Conservation (phyloP, 2,329 filamentous ascomycete genomes). For the Phialophora chinensis region DNA sequence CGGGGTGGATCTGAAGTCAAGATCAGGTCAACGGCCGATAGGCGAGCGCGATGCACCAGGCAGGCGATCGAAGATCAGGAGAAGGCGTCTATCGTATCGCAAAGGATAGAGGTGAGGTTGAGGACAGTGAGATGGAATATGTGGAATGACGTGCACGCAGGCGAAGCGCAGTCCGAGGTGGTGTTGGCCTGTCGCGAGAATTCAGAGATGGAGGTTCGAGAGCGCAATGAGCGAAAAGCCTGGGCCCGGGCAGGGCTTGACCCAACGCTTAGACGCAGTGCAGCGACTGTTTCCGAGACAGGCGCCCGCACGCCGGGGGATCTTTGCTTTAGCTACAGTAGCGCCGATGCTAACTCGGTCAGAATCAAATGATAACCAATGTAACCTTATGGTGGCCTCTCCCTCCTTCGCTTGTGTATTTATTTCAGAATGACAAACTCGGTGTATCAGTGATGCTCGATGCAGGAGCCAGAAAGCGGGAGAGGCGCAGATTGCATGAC, state of each 20-base stretch:
- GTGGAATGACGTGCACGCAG: constrained; percentile 29
- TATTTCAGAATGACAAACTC: neutral
- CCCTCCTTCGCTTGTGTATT: neutral
- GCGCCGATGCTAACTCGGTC: neutral
- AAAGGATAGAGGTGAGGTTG: constrained; percentile 10
- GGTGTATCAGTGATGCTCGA: neutral
- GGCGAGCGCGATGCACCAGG: constrained; percentile 23
- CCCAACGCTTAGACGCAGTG: constrained; percentile 8
- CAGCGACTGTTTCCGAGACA: constrained; percentile 12
- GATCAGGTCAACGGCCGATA: constrained; percentile 19
- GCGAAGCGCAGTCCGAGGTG: constrained; percentile 11
- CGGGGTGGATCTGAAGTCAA: constrained; percentile 27
- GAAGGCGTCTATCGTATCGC: constrained; percentile 4
- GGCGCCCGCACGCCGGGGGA: constrained; percentile 8
- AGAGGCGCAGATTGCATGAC: neutral
- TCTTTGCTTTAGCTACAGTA: neutral
- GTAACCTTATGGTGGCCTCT: neutral
- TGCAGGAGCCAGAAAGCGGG: neutral
- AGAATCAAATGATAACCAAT: neutral
- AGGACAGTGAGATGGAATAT: constrained; percentile 15
- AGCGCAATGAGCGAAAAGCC: constrained; percentile 11
- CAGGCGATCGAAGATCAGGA: constrained; percentile 13
- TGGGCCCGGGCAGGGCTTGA: constrained; percentile 16
- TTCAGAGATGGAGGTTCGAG: constrained; percentile 12
- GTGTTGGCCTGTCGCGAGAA: constrained; percentile 20